phyloP scores from a whole-genome alignment of 2,329 filamentous ascomycete genomes.

The Chaetomiaceae sp. region DNA sequence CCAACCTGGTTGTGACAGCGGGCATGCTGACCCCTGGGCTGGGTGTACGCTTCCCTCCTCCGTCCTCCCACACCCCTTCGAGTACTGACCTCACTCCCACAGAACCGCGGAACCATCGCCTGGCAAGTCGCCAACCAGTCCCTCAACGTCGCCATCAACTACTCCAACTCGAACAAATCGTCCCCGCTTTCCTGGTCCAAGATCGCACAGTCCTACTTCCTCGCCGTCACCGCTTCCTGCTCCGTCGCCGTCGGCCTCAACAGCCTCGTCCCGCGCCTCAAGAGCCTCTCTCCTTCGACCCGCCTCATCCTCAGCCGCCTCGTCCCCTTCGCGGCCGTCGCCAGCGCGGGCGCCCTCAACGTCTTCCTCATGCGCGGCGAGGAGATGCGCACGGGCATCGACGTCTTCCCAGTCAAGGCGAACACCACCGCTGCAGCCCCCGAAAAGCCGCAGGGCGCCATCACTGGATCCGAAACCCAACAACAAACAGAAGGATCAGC shows the following conservation, averaged over 20 bases:
- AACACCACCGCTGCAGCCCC: constrained; percentile 35
- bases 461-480: neutral
- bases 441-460: neutral
- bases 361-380: constrained; percentile 97
- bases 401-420: constrained; percentile 76
- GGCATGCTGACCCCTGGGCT: constrained; percentile 95
- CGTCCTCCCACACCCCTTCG: neutral
- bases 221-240: constrained; percentile 90
- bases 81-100: constrained; percentile 35
- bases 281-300: constrained; percentile 68
- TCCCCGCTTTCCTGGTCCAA: constrained; percentile 77
- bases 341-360: constrained; percentile 84
- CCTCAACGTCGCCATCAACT: constrained; percentile 97
- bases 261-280: constrained; percentile 79
- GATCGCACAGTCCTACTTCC: constrained; percentile 82
- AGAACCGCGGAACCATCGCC: constrained; percentile 74
- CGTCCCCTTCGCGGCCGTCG: constrained; percentile 93
- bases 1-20: constrained; percentile 89
- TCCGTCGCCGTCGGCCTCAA: constrained; percentile 91
- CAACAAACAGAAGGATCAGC: neutral
- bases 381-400: constrained; percentile 89
- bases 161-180: constrained; percentile 96
- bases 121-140: constrained; percentile 98
- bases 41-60: constrained; percentile 45
- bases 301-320: constrained; percentile 76